A percentile compares a stretch with the other conserved stretches of the same genome.
phyloP scores from a whole-genome alignment of 805 yeast genomes.

The Metschnikowia colocasiae region DNA sequence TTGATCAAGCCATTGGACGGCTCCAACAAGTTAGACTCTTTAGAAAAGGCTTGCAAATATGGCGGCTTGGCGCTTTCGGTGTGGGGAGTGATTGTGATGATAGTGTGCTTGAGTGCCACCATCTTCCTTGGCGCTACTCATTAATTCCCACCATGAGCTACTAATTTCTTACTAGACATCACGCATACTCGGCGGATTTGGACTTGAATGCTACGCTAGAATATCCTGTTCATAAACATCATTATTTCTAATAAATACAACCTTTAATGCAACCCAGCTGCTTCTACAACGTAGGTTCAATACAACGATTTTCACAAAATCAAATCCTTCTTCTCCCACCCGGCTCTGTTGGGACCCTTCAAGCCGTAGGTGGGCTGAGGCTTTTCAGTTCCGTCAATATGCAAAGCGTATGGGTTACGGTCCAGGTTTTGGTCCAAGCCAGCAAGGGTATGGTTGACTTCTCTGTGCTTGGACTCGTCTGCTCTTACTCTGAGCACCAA shows the following conservation, averaged over 20 bases:
- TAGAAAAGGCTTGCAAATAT: conserved; percentile 35
- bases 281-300: no score
- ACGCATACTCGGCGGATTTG: background rate
- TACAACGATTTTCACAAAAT: conserved; percentile 18
- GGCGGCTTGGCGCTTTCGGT: conserved; percentile 53
- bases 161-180: background rate
- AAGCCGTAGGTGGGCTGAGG: conserved; percentile 40
- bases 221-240: background rate
- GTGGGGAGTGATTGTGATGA: conserved; percentile 73
- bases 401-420: conserved; percentile 62
- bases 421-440: conserved; percentile 52
- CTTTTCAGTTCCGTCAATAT: conserved; percentile 32
- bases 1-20: conserved; percentile 51
- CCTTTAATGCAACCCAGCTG: no score
- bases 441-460: conserved; percentile 74
- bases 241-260: background rate
- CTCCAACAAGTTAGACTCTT: conserved; percentile 21
- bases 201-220: background rate
- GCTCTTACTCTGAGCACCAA: conserved; percentile 62
- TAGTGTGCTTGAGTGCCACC: conserved; percentile 57
- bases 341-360: conserved; percentile 28
- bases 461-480: conserved; percentile 76
- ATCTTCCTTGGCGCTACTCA: conserved; percentile 41
- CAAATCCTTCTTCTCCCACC: conserved; percentile 43
- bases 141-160: conserved; percentile 10